Base-by-base conservation (phyloP, 2,329 filamentous ascomycete species). In the Sporothrix pallida region DNA sequence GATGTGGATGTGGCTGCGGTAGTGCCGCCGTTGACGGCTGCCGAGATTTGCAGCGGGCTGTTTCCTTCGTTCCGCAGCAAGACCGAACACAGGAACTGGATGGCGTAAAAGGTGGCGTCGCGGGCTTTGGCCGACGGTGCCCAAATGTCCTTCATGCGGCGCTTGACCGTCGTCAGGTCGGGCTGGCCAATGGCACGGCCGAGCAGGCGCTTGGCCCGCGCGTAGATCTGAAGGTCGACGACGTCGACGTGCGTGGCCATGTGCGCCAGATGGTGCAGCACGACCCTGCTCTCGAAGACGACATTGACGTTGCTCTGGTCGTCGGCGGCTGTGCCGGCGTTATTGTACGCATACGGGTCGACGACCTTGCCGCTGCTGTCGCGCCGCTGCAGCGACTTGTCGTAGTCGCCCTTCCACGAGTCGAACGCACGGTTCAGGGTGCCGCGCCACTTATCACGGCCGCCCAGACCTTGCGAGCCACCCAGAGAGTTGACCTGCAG, bases 201-300 rank as follows among this genome's bases (percentile, higher is more conserved):
- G 3, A 98, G 88, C 1, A 98, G 87, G 44, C 95, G 88, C 77
- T 91, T 93, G 0, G 95, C 94, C 9, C 95, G 91, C 5, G 95
- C 96, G 81, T 96, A 98, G 77, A 98, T 97, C 82, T 98, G 95
- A 79, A 94, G 95, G 81, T 98, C 95, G n/a, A 97, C 93, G 72
- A 98, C 94, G 79, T 98, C 95, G 31, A 97, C 94, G 79, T 98
- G 94, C 88, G 97, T 97, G 2, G 94, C 94, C 93, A 99, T 98
- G 81, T 98, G 96, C 0, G 96, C 96, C 13, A 99, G 86, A 78
- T 97, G 94, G 80, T 98, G 95, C 62, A 98, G 85, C 42, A 97
- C 95, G 2, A 92, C 97, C 23, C 94, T 90, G 76, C 92, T 94
- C 80, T 98, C 94, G 78, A 96, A 95, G 44, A 97, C 91, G 15